phyloP scores from a whole-genome alignment of 1,284 basidiomycete genomes.

The Agroathelia rolfsii region DNA sequence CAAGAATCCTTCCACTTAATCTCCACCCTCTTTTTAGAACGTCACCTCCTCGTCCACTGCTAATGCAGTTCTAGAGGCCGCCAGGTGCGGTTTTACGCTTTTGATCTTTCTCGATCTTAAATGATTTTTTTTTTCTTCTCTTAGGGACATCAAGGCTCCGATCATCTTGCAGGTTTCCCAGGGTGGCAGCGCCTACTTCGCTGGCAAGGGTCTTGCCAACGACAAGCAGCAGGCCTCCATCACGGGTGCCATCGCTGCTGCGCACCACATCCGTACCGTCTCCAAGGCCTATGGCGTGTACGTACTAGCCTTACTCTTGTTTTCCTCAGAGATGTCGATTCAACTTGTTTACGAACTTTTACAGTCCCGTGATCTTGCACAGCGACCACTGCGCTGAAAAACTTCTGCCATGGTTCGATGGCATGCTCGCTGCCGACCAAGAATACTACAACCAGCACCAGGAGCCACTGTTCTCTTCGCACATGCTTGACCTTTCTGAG shows the following conservation, averaged over 20 bases:
- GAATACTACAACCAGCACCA: slow-evolving; percentile 86
- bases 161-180: slow-evolving; percentile 98
- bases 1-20: neutral
- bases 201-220: slow-evolving; percentile 94
- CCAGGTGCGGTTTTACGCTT: slow-evolving; percentile 41
- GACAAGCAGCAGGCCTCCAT: slow-evolving; percentile 97
- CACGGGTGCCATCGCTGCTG: slow-evolving; percentile 85
- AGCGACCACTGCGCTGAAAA: slow-evolving; percentile 99
- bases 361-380: slow-evolving; percentile 92
- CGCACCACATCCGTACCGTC: slow-evolving; percentile 85
- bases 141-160: slow-evolving; percentile 84
- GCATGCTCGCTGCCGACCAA: slow-evolving; percentile 96
- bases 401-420: slow-evolving; percentile 98
- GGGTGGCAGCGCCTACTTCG: slow-evolving; percentile 94
- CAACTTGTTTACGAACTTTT: slow-evolving; percentile 5
- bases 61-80: slow-evolving; percentile 84
- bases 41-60: slow-evolving; percentile 83
- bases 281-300: slow-evolving; percentile 87
- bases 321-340: slow-evolving; percentile 4
- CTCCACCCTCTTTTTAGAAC: slow-evolving; percentile 48
- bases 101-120: slow-evolving; percentile 1
- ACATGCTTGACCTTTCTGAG: slow-evolving; percentile 99
- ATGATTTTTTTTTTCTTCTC: slow-evolving; percentile 3
- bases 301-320: slow-evolving; percentile 22
- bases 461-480: slow-evolving; percentile 94